phyloP scores from a whole-genome alignment of 768 basidiomycete species.

The Boletales sp. region DNA sequence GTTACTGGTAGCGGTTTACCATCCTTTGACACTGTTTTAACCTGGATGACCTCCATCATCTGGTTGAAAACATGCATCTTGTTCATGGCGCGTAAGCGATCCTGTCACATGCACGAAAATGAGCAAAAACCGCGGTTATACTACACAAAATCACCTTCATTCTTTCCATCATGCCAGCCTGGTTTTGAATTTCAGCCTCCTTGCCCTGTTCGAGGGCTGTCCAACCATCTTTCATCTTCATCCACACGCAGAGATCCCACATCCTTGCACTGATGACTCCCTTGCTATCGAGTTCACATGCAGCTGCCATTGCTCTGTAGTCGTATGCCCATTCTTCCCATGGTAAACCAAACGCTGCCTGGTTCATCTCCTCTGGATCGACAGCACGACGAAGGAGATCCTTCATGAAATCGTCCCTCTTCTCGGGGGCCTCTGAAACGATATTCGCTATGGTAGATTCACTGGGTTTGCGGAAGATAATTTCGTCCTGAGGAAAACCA shows the following conservation, averaged over 20 bases:
- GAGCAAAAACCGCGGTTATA: neutral
- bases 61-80: slow-evolving; percentile 29
- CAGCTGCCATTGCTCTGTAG: slow-evolving; percentile 27
- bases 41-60: slow-evolving; percentile 32
- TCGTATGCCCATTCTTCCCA: slow-evolving; percentile 34
- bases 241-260: slow-evolving; percentile 33
- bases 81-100: slow-evolving; percentile 27
- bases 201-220: slow-evolving; percentile 26
- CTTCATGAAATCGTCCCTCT: slow-evolving; percentile 23
- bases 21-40: slow-evolving; percentile 26
- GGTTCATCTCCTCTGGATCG: slow-evolving; percentile 28
- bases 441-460: slow-evolving; percentile 24
- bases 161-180: slow-evolving; percentile 28
- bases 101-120: slow-evolving; percentile 10
- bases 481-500: slow-evolving; percentile 26
- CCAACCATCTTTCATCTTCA: slow-evolving; percentile 28
- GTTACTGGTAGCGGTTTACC: slow-evolving; percentile 23
- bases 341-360: slow-evolving; percentile 22
- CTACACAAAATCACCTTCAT: slow-evolving; percentile 20
- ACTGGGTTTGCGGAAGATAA: slow-evolving; percentile 30
- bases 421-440: slow-evolving; percentile 21
- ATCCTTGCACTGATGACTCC: slow-evolving; percentile 18
- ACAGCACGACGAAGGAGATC: slow-evolving; percentile 26
- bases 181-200: slow-evolving; percentile 16
- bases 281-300: slow-evolving; percentile 18